Evolutionary conservation across 2,329 filamentous ascomycete species (phyloP), one percentile per base, ranked within the genome.

Genomic region (Elsinoe perseae): DNA sequence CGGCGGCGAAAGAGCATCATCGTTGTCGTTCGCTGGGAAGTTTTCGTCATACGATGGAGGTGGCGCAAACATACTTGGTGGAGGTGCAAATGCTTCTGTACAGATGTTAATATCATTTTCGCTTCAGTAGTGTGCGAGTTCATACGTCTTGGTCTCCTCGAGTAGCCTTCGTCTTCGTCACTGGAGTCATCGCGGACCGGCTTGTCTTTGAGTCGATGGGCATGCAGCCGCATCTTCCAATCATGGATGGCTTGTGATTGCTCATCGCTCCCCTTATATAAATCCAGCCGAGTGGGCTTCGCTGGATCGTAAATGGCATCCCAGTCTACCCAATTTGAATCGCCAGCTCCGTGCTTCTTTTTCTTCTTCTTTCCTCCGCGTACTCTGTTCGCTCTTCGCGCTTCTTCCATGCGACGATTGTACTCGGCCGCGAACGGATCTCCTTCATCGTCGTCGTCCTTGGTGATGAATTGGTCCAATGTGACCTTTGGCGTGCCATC

Each of bases 291-390:
- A 38, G 88, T 95, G 7, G 91, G 90, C 36, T 87, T 77, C 9
- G 85, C 77, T 0, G 89, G 88, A 65, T 95, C 91, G 68, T 95
- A 96, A 21, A 93, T 81, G 68, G 95, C 89, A 68, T 95, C 87
- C 90, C 90, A 96, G 66, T 95, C 85, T 12, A 59, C 54, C 23
- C 57, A 57, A 16, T 50, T 34, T 3, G 44, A 23, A 3, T 59
- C 61, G 58, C 32, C 54, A 28, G 46, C 60, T 27, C 78, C 70
- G 46, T 77, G 75, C 4, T 81, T 75, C 61, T 80, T 78, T 59
- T 82, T 79, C 64, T 81, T 80, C 69, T 84, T 85, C 77, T 87
- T 87, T 71, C 86, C 84, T 67, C 84, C 85, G 71, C 87, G 89
- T 14, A 36, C 32, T 72, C 84, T 86, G 58, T 88, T 83, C 12